Evolutionary conservation across 2,329 filamentous ascomycete genomes (phyloP).

Genomic region (Neobulgaria alba): DNA sequence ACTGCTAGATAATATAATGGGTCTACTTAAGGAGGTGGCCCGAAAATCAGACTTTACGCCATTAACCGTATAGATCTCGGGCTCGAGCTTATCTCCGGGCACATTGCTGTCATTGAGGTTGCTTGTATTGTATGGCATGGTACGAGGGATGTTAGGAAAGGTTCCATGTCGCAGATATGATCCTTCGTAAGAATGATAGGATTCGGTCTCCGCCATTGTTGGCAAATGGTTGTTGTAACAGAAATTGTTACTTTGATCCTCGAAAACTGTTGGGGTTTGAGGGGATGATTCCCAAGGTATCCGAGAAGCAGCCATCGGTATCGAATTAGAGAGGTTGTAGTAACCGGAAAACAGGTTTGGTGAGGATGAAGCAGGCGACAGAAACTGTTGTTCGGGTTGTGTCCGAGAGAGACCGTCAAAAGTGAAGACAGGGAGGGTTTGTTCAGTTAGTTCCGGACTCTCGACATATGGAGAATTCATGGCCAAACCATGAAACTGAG

Average conservation of each 20-base stretch:
- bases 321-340: conserved; percentile 14
- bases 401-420: conserved; percentile 22
- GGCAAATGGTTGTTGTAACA: conserved; percentile 18
- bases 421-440: conserved; percentile 16
- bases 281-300: conserved; percentile 13
- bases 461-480: conserved; percentile 18
- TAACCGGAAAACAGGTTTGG: conserved; percentile 9
- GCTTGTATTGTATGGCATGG: conserved; percentile 10
- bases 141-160: conserved; percentile 15
- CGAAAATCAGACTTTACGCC: too few relatives aligned
- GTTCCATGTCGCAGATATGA: conserved; percentile 5
- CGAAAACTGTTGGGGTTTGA: conserved; percentile 9
- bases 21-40: too few relatives aligned
- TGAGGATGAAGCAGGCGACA: conserved; percentile 13
- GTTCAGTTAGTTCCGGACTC: conserved; percentile 9
- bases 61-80: too few relatives aligned
- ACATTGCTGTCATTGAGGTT: conserved; percentile 8
- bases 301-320: conserved; percentile 15
- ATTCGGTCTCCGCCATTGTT: conserved; percentile 10
- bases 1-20: too few relatives aligned
- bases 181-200: conserved; percentile 5
- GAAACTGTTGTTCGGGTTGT: conserved; percentile 17
- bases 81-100: background rate
- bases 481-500: conserved; percentile 18
- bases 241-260: conserved; percentile 12